Evolutionary conservation across 2,329 filamentous ascomycete genomes (phyloP).

Genomic region (Beauveria asiatica): DNA sequence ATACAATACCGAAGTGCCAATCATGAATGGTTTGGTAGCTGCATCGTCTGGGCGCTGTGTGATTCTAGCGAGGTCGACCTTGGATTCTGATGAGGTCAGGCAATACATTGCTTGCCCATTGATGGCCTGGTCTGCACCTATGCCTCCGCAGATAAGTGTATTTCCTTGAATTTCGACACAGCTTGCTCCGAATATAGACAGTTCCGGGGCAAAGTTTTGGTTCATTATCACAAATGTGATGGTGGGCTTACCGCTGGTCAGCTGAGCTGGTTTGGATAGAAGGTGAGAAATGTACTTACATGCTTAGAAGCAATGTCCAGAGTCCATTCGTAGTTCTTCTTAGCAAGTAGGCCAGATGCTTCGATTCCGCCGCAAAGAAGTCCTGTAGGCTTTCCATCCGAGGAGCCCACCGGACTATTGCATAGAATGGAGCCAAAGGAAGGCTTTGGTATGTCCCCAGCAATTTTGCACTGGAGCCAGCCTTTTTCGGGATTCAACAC

Average conservation of each 20-base stretch:
- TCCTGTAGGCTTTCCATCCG: slow-evolving; percentile 39
- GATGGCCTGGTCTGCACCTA: slow-evolving; percentile 19
- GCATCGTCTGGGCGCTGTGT: slow-evolving; percentile 3
- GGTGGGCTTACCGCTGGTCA: neutral
- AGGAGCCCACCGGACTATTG: slow-evolving; percentile 14
- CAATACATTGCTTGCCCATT: slow-evolving; percentile 15
- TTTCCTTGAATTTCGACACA: slow-evolving; percentile 16
- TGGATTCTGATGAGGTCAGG: neutral
- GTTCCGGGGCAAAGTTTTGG: neutral
- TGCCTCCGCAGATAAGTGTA: slow-evolving; percentile 25
- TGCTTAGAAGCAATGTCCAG: slow-evolving; percentile 32
- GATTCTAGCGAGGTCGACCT: slow-evolving; percentile 9
- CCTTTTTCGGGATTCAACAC: slow-evolving; percentile 41
- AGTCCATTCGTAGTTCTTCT: slow-evolving; percentile 58
- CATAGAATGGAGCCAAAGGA: slow-evolving; percentile 38
- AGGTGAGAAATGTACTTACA: slow-evolving; percentile 22
- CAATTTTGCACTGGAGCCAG: slow-evolving; percentile 36
- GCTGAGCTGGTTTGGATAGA: neutral
- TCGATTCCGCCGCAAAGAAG: slow-evolving; percentile 66
- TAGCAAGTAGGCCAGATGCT: slow-evolving; percentile 51
- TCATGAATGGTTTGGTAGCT: slow-evolving; percentile 49
- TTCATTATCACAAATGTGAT: neutral
- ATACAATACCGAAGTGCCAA: slow-evolving; percentile 54
- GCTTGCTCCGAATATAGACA: slow-evolving; percentile 27
- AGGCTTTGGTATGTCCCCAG: slow-evolving; percentile 25